Conservation (phyloP, 768 basidiomycete genomes). For the Kwoniella heveanensis region DNA sequence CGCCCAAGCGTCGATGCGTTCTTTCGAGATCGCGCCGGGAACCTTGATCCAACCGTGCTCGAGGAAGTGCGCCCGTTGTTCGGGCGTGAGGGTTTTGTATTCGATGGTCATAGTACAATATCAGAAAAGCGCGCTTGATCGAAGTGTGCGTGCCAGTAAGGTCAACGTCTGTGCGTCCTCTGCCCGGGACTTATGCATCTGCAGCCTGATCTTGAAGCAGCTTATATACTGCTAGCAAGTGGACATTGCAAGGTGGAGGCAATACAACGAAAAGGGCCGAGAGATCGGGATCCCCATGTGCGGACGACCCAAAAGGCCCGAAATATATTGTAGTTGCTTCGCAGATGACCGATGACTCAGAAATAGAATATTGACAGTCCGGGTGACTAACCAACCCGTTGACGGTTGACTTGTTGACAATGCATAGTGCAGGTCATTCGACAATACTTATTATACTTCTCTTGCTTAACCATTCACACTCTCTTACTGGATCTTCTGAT, state of each 20-base stretch:
- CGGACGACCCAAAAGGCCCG: neutral
- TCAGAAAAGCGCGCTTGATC: no score
- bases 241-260: neutral
- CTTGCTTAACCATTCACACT: no score
- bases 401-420: no score
- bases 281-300: neutral
- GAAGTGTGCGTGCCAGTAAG: no score
- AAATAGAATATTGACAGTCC: neutral
- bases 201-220: no score
- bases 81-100: conserved; percentile 19
- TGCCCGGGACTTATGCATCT: no score
- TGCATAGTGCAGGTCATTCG: no score
- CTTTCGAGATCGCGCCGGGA: conserved; percentile 21
- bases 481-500: no score
- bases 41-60: conserved; percentile 33
- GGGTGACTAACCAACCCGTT: no score
- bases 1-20: conserved; percentile 27
- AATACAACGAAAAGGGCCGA: neutral
- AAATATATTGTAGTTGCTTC: neutral
- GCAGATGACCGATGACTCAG: neutral
- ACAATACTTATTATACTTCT: no score
- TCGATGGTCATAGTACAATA: conserved; percentile 11
- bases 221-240: neutral
- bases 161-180: no score
- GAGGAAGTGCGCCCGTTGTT: conserved; percentile 30